Evolutionary conservation across 345 rosid genomes (phyloP).

Genomic region (Sisymbrium irio): DNA sequence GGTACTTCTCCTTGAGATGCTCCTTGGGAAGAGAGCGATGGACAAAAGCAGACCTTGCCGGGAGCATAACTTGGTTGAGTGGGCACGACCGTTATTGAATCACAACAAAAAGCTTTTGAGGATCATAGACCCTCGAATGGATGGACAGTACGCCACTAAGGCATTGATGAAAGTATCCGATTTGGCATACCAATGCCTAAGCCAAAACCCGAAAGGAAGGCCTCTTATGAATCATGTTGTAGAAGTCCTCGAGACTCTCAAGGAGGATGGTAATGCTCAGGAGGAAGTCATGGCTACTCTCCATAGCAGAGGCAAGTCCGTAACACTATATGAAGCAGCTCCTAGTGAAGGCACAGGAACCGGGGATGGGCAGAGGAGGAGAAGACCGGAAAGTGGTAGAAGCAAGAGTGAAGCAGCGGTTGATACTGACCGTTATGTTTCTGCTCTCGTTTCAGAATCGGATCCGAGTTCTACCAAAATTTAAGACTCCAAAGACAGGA

Average conservation of each 20-base stretch:
- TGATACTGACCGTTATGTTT: neutral
- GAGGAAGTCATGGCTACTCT: slow-evolving; percentile 48
- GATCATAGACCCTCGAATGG: slow-evolving; percentile 90
- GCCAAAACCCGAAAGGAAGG: slow-evolving; percentile 73
- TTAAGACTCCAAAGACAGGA: slow-evolving; percentile 9
- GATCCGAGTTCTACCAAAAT: slow-evolving; percentile 25
- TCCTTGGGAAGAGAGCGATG: slow-evolving; percentile 89
- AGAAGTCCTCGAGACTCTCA: slow-evolving; percentile 62
- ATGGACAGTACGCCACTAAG: slow-evolving; percentile 68
- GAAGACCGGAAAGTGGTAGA: slow-evolving; percentile 44
- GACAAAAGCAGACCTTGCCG: slow-evolving; percentile 89
- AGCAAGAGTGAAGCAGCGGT: slow-evolving; percentile 42
- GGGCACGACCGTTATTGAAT: slow-evolving; percentile 91
- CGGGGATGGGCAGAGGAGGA: slow-evolving; percentile 25
- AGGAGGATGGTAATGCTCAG: slow-evolving; percentile 31
- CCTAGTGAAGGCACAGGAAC: slow-evolving; percentile 23
- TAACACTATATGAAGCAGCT: slow-evolving; percentile 61
- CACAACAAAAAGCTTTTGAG: slow-evolving; percentile 79
- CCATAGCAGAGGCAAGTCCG: slow-evolving; percentile 35
- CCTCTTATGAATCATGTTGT: slow-evolving; percentile 71
- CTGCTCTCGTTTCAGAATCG: slow-evolving; percentile 22
- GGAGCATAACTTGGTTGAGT: slow-evolving; percentile 91
- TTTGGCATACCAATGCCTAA: slow-evolving; percentile 82
- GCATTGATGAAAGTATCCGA: slow-evolving; percentile 70
- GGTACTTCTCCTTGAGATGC: slow-evolving; percentile 92